Evolutionary conservation across 2,329 filamentous ascomycete species (phyloP), one percentile per base, ranked within the genome.

Genomic region (Aureobasidium sp.): DNA sequence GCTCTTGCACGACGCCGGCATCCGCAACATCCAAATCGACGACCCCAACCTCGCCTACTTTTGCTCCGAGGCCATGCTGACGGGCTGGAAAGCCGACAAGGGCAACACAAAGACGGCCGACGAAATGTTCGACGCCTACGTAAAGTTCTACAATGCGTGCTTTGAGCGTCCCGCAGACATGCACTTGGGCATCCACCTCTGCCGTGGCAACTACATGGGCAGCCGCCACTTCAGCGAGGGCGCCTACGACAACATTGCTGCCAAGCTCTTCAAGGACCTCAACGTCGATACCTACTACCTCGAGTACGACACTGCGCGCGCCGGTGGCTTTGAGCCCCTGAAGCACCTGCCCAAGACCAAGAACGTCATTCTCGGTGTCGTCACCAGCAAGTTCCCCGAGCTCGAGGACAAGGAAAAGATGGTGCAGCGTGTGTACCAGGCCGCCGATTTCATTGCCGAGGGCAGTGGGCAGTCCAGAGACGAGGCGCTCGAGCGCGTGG

Each of bases 151-250:
- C 78, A 90, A 90, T 71, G 85, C 88, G 74, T 83, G 79, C 68
- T 80, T 90, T 67, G 80, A 83, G 68, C 76, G 83, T 0, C 86
- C 87, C 0, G 72, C 78, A 1, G 87, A 90, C 70, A 82, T 90
- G 79, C 87, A 89, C 74, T 81, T 88, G 3, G 88, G 88, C 59
- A 84, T 91, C n/a, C 88, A 91, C 70, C 78, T 90, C 56, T 90
- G 88, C 79, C 68, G 75, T 62, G 69, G 75, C 22, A 77, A 77
- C 66, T 77, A 76, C 62, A 70, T 76, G 17, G 74, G 74, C 56
- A 73, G 70, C 65, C 69, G 74, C 39, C 74, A 77, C 62, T 77
- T 77, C 66, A 73, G 72, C 6, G 74, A 76, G 63, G 75, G 75
- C 47, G 73, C 60, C 29, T 71, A 71, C 62, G 69, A 71, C 36